A percentile compares a stretch with the other conserved stretches of the same genome.
These are phyloP conservation scores for Populus davidiana DNA, from an alignment of 345 rosid species.

Conservation along the genomic window DNA sequence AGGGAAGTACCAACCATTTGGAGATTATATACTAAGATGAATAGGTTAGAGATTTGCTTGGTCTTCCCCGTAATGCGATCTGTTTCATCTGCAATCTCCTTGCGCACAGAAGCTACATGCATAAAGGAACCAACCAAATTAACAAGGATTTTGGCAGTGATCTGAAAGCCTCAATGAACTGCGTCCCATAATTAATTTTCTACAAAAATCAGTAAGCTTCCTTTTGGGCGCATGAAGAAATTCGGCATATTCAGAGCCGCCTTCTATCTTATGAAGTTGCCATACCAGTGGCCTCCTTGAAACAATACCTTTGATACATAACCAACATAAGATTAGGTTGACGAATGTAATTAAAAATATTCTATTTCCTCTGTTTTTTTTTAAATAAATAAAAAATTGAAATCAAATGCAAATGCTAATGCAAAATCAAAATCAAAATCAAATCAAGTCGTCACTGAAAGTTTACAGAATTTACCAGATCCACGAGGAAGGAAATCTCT, in stretches of 20 bases:
- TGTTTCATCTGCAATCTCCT: slow-evolving; percentile 70
- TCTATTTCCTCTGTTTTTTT: neutral
- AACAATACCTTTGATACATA: slow-evolving; percentile 63
- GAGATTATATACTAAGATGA: slow-evolving; percentile 19
- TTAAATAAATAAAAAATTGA: neutral
- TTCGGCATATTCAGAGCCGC: slow-evolving; percentile 83
- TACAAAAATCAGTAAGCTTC: slow-evolving; percentile 83
- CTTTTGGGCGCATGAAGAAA: slow-evolving; percentile 94
- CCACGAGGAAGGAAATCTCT: slow-evolving; percentile 99
- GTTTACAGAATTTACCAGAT: slow-evolving; percentile 57
- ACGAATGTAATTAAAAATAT: neutral
- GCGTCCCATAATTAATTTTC: neutral
- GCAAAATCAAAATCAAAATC: neutral
- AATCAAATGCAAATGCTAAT: slow-evolving; percentile 6
- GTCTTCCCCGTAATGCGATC: slow-evolving; percentile 71
- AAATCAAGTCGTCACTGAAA: neutral
- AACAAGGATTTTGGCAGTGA: neutral
- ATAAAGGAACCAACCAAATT: neutral
- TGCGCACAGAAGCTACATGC: slow-evolving; percentile 61
- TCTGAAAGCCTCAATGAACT: neutral
- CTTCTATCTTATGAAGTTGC: slow-evolving; percentile 89
- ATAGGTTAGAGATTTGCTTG: slow-evolving; percentile 80
- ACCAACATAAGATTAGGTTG: neutral
- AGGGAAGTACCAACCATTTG: no score
- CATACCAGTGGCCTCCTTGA: slow-evolving; percentile 89